Percentiles rank a stretch among this genome's conserved stretches.
Conservation (phyloP, 495 filamentous ascomycete species). For the Trichoderma reesei region DNA sequence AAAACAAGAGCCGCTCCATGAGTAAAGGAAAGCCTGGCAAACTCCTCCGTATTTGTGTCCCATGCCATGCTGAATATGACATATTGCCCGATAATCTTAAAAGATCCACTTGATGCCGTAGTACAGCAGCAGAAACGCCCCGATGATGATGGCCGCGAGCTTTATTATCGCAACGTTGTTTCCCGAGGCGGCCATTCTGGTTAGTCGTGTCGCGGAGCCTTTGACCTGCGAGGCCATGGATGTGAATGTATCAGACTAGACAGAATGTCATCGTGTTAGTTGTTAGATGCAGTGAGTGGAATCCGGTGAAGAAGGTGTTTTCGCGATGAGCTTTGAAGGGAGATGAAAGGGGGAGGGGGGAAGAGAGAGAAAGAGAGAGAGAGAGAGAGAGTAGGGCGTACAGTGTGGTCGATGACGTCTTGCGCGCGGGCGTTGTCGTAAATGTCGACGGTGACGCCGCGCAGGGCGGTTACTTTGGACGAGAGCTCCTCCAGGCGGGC, state of each 20-base stretch:
- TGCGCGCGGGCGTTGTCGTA: conserved; percentile 89
- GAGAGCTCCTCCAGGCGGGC: conserved; percentile 85
- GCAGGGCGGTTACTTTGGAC: conserved; percentile 80
- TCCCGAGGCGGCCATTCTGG: conserved; percentile 83
- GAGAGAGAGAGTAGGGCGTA: conserved; percentile 32
- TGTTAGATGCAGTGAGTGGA: too few relatives aligned
- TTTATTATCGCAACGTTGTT: conserved; percentile 88
- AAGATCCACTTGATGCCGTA: conserved; percentile 61
- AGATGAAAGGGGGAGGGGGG: background rate
- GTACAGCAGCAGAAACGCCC: conserved; percentile 62
- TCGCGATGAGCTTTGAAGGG: background rate
- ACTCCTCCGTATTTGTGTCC: background rate
- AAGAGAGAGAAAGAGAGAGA: background rate
- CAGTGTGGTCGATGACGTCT: conserved; percentile 74
- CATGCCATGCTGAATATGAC: background rate
- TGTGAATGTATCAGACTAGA: conserved; percentile 47
- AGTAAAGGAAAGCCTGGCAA: background rate
- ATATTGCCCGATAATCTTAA: conserved; percentile 21
- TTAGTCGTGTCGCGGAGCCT: conserved; percentile 75
- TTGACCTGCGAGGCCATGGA: conserved; percentile 58
- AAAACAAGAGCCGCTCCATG: background rate
- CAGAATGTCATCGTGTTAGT: background rate
- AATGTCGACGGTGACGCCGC: conserved; percentile 96
- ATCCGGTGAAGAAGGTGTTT: background rate
- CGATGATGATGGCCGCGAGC: conserved; percentile 74